Evolutionary conservation across 2,329 filamentous ascomycete species (phyloP).

Genomic region (Alternaria rosae): DNA sequence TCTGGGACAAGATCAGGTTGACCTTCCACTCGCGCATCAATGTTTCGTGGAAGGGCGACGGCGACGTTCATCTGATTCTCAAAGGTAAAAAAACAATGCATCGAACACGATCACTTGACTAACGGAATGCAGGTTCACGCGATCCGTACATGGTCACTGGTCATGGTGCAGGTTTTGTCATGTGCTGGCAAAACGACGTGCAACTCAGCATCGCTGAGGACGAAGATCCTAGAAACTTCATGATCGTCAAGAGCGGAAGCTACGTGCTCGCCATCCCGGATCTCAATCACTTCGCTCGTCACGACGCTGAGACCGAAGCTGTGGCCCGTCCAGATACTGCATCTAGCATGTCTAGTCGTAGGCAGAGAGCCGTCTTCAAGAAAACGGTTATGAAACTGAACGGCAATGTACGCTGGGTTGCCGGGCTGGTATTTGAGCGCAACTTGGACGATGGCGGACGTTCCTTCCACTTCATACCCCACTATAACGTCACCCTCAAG

Average conservation of each 20-base stretch:
- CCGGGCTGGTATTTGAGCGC: slow-evolving; percentile 90
- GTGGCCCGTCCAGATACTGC: slow-evolving; percentile 64
- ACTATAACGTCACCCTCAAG: slow-evolving; percentile 89
- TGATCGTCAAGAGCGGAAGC: slow-evolving; percentile 94
- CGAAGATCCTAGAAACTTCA: slow-evolving; percentile 89
- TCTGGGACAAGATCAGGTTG: slow-evolving; percentile 98
- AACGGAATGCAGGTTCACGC: slow-evolving; percentile 64
- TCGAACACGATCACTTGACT: not conserved
- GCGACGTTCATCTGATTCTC: slow-evolving; percentile 90
- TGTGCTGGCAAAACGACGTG: slow-evolving; percentile 98
- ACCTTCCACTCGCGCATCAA: slow-evolving; percentile 92
- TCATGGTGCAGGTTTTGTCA: slow-evolving; percentile 91
- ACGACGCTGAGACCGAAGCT: slow-evolving; percentile 59
- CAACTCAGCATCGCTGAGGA: slow-evolving; percentile 84
- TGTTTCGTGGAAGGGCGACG: slow-evolving; percentile 92
- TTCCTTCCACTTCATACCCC: slow-evolving; percentile 87
- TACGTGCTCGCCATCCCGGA: slow-evolving; percentile 95
- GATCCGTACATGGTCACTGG: slow-evolving; percentile 95
- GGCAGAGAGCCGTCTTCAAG: slow-evolving; percentile 85
- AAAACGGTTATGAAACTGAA: slow-evolving; percentile 99
- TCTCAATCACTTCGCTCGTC: slow-evolving; percentile 85
- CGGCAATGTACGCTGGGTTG: slow-evolving; percentile 91
- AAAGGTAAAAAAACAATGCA: slow-evolving; percentile 67
- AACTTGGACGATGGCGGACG: slow-evolving; percentile 75
- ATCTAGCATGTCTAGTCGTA: slow-evolving; percentile 69